Conservation (phyloP, 306 rosid genomes). For the Vicia villosa region DNA sequence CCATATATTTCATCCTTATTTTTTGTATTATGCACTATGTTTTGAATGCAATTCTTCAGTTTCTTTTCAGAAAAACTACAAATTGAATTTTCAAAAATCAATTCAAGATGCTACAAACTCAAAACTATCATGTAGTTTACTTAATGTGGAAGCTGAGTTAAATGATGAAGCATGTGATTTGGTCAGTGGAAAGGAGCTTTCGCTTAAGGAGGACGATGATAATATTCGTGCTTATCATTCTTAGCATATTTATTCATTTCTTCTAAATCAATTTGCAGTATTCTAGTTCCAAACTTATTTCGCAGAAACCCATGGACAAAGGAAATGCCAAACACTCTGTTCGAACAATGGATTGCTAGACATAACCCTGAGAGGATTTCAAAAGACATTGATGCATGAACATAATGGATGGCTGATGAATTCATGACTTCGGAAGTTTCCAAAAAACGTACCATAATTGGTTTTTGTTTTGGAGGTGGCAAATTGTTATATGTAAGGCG, state of each 20-base stretch:
- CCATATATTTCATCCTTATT: too few relatives aligned
- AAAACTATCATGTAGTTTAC: conserved; percentile 50
- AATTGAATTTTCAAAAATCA: conserved; percentile 36
- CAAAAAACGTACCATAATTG: conserved; percentile 67
- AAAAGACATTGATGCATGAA: conserved; percentile 52
- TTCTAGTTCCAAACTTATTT: conserved; percentile 79
- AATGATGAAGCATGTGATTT: conserved; percentile 76
- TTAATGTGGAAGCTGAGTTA: conserved; percentile 46
- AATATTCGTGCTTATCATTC: conserved; percentile 60
- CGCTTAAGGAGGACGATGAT: conserved; percentile 61
- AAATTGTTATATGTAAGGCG: conserved; percentile 60
- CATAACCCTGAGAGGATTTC: conserved; percentile 59
- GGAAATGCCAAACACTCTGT: conserved; percentile 42
- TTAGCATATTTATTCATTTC: too few relatives aligned
- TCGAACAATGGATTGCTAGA: conserved; percentile 54
- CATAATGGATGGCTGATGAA: conserved; percentile 81
- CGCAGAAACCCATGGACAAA: conserved; percentile 67
- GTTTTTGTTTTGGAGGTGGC: conserved; percentile 82
- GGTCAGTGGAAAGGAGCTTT: conserved; percentile 72
- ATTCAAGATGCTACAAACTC: conserved; percentile 29
- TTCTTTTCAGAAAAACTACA: conserved; percentile 57
- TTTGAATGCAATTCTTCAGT: conserved; percentile 61
- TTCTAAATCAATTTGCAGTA: too few relatives aligned
- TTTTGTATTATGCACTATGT: too few relatives aligned
- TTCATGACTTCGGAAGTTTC: conserved; percentile 69